Evolutionary conservation across 2,329 filamentous ascomycete genomes (phyloP), one percentile per base, ranked within the genome.

Genomic region (Grosmannia huntii): DNA sequence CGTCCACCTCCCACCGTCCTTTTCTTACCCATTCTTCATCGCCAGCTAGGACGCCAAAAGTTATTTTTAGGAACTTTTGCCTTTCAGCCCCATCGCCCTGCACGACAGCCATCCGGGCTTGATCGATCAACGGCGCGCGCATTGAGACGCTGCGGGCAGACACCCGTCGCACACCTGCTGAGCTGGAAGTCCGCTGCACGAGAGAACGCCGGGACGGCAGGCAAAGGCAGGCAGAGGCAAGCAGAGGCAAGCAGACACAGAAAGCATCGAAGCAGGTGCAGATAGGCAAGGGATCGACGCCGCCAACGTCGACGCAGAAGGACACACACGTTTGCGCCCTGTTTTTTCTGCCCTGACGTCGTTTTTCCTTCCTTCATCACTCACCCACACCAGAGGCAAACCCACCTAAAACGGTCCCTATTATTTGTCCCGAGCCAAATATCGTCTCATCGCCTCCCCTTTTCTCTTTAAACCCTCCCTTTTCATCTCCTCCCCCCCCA

Each of bases 41-140:
- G 46, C 57, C 58, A 46, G 33, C 55, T 53, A 55, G 54, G 54
- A 58, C 53, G 59, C 27, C 48, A 57, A 57, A 55, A 60, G 60
- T 56, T 63, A 63, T 63, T 63, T 63, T 62, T 63, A 62, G 61
- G 60, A 60, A 52, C 55, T 56, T 46, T n/a, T 25, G 46, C 19
- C 41, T 36, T 57, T 59, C 57, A 61, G 61, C 61, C 56, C 60
- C 60, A 57, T 62, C 59, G 33, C 46, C 53, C 53, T 62, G 59
- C 61, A 61, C 61, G 25, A 59, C 56, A 36, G 27, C 60, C 21
- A 38, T 25, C 12, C 53, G 11, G 27, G 23, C 7, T n/a, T 23
- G n/a, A 52, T 25, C 23, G 25, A 49, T 38, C 53, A 52, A 56
- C 31, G 41, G 21, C 48, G 16, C 21, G 44, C 44, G n/a, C 44